Evolutionary conservation across 305 asterid genomes (phyloP).

Genomic region (Rubia tinctorum): DNA sequence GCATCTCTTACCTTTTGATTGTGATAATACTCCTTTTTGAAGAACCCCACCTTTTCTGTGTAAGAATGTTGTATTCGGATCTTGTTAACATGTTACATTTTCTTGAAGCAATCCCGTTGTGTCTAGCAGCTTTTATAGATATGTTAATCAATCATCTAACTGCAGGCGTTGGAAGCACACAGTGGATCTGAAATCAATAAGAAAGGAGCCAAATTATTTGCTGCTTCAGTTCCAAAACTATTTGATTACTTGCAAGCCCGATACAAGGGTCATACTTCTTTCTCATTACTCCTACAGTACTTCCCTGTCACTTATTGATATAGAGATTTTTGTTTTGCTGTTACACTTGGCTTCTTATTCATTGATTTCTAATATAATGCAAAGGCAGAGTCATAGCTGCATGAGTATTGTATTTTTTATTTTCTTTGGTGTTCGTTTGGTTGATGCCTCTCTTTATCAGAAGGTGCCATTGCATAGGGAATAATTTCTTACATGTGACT

Average conservation of each 20-base stretch:
- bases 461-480: neutral
- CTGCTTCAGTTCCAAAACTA: conserved; percentile 59
- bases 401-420: neutral
- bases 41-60: neutral
- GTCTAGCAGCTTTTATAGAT: neutral
- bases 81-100: neutral
- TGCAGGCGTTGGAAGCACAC: conserved; percentile 63
- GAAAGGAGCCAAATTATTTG: conserved; percentile 58
- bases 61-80: neutral
- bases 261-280: conserved; percentile 46
- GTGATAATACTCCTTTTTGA: neutral
- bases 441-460: neutral
- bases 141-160: conserved; percentile 11
- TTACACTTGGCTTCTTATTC: neutral
- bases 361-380: neutral
- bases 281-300: neutral
- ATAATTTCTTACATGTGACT: conserved; percentile 1
- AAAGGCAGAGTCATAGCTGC: neutral
- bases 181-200: conserved; percentile 61
- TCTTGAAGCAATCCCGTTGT: neutral
- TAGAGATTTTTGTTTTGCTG: neutral
- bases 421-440: neutral
- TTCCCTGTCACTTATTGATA: neutral
- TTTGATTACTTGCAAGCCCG: conserved; percentile 57
- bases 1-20: neutral